phyloP scores from a whole-genome alignment of 2,329 filamentous ascomycete genomes.

The Endothia cerciana region DNA sequence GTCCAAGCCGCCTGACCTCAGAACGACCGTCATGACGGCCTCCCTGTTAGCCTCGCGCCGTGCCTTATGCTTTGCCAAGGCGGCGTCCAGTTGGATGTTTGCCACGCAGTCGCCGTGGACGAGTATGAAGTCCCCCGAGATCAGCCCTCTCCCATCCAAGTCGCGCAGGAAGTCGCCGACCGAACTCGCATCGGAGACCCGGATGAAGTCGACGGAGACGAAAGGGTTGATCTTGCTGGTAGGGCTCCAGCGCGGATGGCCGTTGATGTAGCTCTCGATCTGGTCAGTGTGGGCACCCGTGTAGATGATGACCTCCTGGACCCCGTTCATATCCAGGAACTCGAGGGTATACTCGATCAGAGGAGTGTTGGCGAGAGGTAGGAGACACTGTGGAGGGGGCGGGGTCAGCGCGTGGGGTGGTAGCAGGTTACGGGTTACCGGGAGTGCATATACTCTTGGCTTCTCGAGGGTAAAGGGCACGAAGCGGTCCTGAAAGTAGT shows the following conservation, averaged over 20 bases:
- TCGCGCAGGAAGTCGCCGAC: slow-evolving; percentile 95
- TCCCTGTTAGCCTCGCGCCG: slow-evolving; percentile 85
- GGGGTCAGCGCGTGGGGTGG: slow-evolving; percentile 29
- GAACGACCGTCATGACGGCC: slow-evolving; percentile 95
- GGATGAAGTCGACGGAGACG: slow-evolving; percentile 78
- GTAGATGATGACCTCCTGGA: slow-evolving; percentile 94
- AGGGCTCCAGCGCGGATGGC: slow-evolving; percentile 72
- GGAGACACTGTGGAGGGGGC: slow-evolving; percentile 68
- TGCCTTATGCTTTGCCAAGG: slow-evolving; percentile 77
- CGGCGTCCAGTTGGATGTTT: slow-evolving; percentile 82
- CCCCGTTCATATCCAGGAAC: slow-evolving; percentile 91
- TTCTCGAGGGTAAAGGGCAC: slow-evolving; percentile 85
- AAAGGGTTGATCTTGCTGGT: slow-evolving; percentile 66
- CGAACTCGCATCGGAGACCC: slow-evolving; percentile 79
- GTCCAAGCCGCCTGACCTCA: slow-evolving; percentile 73
- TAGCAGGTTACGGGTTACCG: too few relatives aligned
- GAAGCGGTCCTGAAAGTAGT: slow-evolving; percentile 93
- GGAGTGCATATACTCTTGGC: slow-evolving; percentile 69
- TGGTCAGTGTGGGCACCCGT: slow-evolving; percentile 85
- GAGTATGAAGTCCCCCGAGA: slow-evolving; percentile 88
- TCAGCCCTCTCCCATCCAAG: slow-evolving; percentile 81
- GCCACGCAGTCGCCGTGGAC: slow-evolving; percentile 93
- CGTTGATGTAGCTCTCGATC: slow-evolving; percentile 82
- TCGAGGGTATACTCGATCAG: slow-evolving; percentile 98
- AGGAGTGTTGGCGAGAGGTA: slow-evolving; percentile 90